Evolutionary conservation across 2,329 filamentous ascomycete genomes (phyloP).

Genomic region (Botryotinia calthae): DNA sequence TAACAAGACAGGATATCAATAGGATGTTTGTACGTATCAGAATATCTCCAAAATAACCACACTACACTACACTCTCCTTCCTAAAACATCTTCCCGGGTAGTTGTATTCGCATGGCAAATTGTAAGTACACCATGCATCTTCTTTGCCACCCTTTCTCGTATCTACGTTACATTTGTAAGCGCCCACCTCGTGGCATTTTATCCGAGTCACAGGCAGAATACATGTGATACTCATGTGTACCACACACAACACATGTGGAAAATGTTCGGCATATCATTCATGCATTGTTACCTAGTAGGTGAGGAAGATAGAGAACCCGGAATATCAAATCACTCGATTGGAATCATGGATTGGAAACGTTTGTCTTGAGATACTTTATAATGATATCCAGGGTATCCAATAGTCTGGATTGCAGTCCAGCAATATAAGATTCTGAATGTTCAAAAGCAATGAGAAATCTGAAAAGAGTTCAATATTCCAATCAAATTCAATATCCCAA

Average conservation of each 20-base stretch:
- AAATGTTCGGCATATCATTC: neutral
- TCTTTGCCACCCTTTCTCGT: neutral
- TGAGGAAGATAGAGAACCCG: neutral
- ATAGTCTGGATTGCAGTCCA: too few relatives aligned
- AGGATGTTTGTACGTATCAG: neutral
- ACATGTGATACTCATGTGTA: neutral
- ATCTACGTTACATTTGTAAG: neutral
- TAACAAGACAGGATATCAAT: neutral
- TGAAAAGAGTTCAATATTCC: too few relatives aligned
- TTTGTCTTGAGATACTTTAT: neutral
- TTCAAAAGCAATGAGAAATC: too few relatives aligned
- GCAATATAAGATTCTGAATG: too few relatives aligned
- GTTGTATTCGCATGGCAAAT: neutral
- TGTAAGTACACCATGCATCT: neutral
- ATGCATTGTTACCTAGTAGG: neutral
- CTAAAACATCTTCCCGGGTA: neutral
- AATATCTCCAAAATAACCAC: too few relatives aligned
- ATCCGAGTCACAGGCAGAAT: neutral
- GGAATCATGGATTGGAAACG: neutral
- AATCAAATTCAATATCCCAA: too few relatives aligned
- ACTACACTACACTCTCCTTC: neutral
- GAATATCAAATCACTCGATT: neutral
- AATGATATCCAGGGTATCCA: neutral
- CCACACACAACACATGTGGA: neutral
- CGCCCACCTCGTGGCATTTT: neutral